These are phyloP conservation scores for Pseudotulostoma volvatum DNA, from an alignment of 495 filamentous ascomycete genomes.

Conservation along the genomic window DNA sequence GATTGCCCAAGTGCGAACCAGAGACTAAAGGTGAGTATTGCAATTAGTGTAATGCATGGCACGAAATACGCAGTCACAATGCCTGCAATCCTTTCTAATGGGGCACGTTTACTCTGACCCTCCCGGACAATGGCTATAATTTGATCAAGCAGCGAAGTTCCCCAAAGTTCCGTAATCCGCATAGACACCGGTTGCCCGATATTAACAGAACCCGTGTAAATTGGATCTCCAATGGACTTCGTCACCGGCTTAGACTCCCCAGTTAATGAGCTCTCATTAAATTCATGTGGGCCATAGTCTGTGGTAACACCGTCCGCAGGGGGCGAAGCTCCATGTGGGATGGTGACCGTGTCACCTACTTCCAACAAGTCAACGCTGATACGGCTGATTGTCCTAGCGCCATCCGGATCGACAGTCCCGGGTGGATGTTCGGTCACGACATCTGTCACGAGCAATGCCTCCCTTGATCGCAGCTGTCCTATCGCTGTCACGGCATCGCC, in stretches of 20 bases:
- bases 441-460: conserved; percentile 47
- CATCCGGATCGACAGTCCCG: conserved; percentile 3
- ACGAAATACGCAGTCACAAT: conserved; percentile 78
- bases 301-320: conserved; percentile 66
- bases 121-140: conserved; percentile 83
- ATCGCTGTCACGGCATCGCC: conserved; percentile 76
- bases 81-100: conserved; percentile 75
- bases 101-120: conserved; percentile 75
- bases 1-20: conserved; percentile 67
- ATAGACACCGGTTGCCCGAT: conserved; percentile 53
- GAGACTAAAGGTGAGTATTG: conserved; percentile 64
- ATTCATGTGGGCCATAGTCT: conserved; percentile 41
- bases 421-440: background rate
- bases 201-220: conserved; percentile 82
- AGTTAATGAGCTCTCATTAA: conserved; percentile 83
- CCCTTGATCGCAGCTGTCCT: conserved; percentile 60
- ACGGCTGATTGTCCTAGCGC: conserved; percentile 17
- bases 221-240: conserved; percentile 52
- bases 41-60: conserved; percentile 64
- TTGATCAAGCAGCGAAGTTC: conserved; percentile 79
- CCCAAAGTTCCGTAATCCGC: conserved; percentile 49
- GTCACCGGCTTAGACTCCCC: conserved; percentile 68
- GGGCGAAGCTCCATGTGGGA: conserved; percentile 68
- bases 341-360: conserved; percentile 60
- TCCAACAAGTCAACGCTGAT: conserved; percentile 64